Evolutionary conservation across 2,329 filamentous ascomycete genomes (phyloP).

Genomic region (Amauroascus verrucosus): DNA sequence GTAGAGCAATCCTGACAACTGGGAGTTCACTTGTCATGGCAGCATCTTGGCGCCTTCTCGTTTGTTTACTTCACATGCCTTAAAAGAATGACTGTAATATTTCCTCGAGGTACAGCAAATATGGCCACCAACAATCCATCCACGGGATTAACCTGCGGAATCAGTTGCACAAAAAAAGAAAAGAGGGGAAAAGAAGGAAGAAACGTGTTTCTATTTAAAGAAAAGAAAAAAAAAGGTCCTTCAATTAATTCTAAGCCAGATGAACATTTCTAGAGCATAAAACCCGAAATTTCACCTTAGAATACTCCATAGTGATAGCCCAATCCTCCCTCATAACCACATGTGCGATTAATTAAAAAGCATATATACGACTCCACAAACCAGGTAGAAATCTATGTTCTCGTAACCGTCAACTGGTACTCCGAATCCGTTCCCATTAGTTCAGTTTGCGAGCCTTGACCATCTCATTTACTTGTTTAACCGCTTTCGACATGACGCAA

Average conservation of each 20-base stretch:
- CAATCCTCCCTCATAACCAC: neutral
- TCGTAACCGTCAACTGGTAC: neutral
- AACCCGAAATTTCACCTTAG: too few relatives aligned
- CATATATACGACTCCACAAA: too few relatives aligned
- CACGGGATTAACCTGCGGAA: neutral
- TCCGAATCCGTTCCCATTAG: neutral
- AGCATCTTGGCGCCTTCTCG: neutral
- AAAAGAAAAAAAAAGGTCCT: neutral
- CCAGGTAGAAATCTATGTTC: neutral
- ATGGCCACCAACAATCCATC: neutral
- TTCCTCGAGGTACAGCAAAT: neutral
- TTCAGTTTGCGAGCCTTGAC: constrained; percentile 20
- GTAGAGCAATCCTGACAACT: neutral
- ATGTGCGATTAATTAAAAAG: neutral
- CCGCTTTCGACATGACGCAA: constrained; percentile 23
- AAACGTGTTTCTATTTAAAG: too few relatives aligned
- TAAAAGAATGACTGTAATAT: neutral
- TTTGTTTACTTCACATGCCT: neutral
- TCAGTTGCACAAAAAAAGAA: neutral
- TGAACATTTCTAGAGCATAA: too few relatives aligned
- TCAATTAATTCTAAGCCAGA: too few relatives aligned
- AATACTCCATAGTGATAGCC: neutral
- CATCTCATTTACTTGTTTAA: constrained; percentile 20
- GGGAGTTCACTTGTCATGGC: too few relatives aligned
- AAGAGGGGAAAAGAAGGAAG: too few relatives aligned